Evolutionary conservation across 345 rosid species (phyloP).

Genomic region (Barbarea vulgaris): DNA sequence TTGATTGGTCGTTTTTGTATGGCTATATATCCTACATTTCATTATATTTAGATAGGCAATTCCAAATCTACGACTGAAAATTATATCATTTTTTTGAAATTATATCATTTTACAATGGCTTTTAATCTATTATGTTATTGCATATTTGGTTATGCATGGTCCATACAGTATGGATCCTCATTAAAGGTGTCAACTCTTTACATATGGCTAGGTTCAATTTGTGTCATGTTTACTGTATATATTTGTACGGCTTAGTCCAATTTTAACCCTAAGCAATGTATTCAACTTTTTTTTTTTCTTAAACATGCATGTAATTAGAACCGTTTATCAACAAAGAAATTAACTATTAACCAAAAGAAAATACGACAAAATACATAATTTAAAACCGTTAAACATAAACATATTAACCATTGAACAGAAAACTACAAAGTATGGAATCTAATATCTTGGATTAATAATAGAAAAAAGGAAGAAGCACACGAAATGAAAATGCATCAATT

Average conservation of each 20-base stretch:
- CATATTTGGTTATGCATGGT: background rate
- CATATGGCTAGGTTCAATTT: background rate
- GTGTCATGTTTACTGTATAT: background rate
- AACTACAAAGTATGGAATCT: too few relatives aligned
- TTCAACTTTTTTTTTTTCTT: too few relatives aligned
- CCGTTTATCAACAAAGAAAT: background rate
- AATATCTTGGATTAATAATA: too few relatives aligned
- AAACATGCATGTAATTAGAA: too few relatives aligned
- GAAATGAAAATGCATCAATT: too few relatives aligned
- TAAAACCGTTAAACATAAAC: too few relatives aligned
- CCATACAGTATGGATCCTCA: too few relatives aligned
- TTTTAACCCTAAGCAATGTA: too few relatives aligned
- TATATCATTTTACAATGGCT: background rate
- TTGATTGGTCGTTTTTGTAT: background rate
- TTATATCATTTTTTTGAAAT: too few relatives aligned
- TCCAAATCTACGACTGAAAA: background rate
- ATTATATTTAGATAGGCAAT: background rate
- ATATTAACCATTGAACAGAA: too few relatives aligned
- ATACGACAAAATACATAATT: background rate
- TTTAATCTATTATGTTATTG: background rate
- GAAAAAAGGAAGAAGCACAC: too few relatives aligned
- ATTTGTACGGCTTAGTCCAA: background rate
- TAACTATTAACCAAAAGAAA: background rate
- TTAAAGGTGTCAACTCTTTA: too few relatives aligned
- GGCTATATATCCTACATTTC: background rate